Percentiles rank a stretch among this genome's conserved stretches.
These are phyloP conservation scores for Castanea crenata DNA, from an alignment of 306 rosid species.

Conservation along the genomic window DNA sequence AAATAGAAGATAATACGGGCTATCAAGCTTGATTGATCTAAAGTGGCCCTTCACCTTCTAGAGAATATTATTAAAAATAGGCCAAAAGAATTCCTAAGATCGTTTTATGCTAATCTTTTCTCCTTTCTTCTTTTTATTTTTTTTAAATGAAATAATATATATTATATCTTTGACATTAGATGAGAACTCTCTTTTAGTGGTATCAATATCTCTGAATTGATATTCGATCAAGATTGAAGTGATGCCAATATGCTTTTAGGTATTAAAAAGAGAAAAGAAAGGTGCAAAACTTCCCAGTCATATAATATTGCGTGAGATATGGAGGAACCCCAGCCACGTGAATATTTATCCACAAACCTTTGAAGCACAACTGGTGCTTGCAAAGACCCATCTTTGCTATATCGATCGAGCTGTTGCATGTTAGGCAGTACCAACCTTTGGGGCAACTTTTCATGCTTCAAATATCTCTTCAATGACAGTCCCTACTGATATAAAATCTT, in stretches of 20 bases:
- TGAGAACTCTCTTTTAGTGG: neutral
- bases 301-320: neutral
- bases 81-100: neutral
- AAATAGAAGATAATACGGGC: too few relatives aligned
- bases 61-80: neutral
- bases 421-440: neutral
- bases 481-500: neutral
- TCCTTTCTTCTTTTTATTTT: neutral
- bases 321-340: neutral
- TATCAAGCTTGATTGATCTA: neutral
- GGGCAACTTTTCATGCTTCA: neutral
- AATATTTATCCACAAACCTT: neutral
- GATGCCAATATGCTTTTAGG: neutral
- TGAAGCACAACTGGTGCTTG: neutral
- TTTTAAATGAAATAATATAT: neutral
- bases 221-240: slow-evolving; percentile 2
- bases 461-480: neutral
- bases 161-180: neutral
- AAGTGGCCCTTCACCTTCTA: neutral
- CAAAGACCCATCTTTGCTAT: neutral
- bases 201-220: neutral
- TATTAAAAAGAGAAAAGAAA: neutral
- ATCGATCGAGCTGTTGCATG: neutral
- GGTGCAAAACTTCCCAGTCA: neutral
- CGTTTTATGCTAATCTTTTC: too few relatives aligned